A percentile compares a stretch with the other conserved stretches of the same genome.
These are phyloP conservation scores for Saccharomycopsis sp. DNA, from an alignment of 805 yeast species.

Conservation along the genomic window DNA sequence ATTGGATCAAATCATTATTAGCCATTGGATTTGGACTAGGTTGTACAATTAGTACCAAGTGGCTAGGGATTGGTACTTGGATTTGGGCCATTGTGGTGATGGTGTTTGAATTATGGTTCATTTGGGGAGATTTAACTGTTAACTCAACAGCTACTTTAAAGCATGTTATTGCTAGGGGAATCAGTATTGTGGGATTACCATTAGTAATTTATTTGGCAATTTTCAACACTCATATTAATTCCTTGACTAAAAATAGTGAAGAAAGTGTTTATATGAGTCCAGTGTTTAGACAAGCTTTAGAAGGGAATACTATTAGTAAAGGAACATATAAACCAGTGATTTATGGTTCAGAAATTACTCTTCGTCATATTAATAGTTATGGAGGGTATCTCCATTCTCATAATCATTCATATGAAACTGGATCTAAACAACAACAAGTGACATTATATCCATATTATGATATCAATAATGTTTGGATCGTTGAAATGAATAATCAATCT, in stretches of 20 bases:
- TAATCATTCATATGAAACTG: conserved; percentile 56
- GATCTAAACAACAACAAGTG: conserved; percentile 77
- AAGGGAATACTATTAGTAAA: conserved; percentile 49
- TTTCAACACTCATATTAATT: conserved; percentile 53
- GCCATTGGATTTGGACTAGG: conserved; percentile 66
- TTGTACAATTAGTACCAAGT: conserved; percentile 61
- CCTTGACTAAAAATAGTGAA: conserved; percentile 51
- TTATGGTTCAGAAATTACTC: conserved; percentile 52
- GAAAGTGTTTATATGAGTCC: conserved; percentile 65
- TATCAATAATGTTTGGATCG: conserved; percentile 58
- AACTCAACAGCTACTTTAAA: conserved; percentile 32
- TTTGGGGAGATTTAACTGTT: conserved; percentile 58
- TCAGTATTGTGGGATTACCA: conserved; percentile 49
- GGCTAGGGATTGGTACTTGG: conserved; percentile 70
- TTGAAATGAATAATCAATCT: conserved; percentile 55
- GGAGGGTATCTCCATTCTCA: conserved; percentile 87
- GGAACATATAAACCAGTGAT: conserved; percentile 59
- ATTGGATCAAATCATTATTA: conserved; percentile 49
- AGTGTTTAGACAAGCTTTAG: conserved; percentile 56
- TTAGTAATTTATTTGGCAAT: conserved; percentile 40
- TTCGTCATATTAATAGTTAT: conserved; percentile 58
- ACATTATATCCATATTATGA: conserved; percentile 75
- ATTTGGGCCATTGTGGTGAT: conserved; percentile 65
- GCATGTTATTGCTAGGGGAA: conserved; percentile 42
- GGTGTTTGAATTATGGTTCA: conserved; percentile 54